Base-by-base conservation (phyloP, 2,329 filamentous ascomycete species). In the Colletotrichum spaethianum region DNA sequence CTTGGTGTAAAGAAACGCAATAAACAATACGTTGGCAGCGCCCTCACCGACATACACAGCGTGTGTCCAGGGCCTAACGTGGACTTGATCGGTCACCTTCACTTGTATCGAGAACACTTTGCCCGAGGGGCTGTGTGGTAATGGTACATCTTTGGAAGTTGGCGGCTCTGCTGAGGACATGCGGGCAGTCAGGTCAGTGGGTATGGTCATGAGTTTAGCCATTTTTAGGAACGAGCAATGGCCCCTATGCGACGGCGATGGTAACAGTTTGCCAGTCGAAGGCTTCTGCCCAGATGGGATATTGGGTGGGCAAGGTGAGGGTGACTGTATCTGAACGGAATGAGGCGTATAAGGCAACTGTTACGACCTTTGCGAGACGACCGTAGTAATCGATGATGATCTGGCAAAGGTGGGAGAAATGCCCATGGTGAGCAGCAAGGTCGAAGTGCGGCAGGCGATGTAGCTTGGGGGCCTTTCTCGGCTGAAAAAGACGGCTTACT, bases 11-110 rank as follows among this genome's bases (percentile, higher is more conserved):
- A 50, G 18, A 16, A 48, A 59, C 1, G 67, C 83, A 78, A 93
- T 93, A 61, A 91, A 71, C 31, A 95, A 92, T 63, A 92, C 88
- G 80, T 96, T 96, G 64, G 94, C 93, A 31, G 93, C 91, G 31
- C 93, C 94, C 80, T 96, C 93, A 33, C 87, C 88, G 28, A 90
- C 81, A 69, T 89, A 83, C 63, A 80, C 20, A 23, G 61, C 59
- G 36, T 79, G 62, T 42, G 53, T 53, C 68, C 56, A 71, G 48
- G 48, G 68, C 77, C 76, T 73, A 75, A 74, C 63, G 65, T 70
- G 44, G 23, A 55, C 36, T 14, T 66, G 31, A n/a, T 46, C 55
- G 28, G 36, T 33, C 38, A 63, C 20, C 6, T 23, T n/a, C 23
- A 63, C 61, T 18, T 53, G 44, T 36, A 55, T 55, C 14, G 36